Evolutionary conservation across 2,329 filamentous ascomycete species (phyloP).

Genomic region (Cladosporium phlei): DNA sequence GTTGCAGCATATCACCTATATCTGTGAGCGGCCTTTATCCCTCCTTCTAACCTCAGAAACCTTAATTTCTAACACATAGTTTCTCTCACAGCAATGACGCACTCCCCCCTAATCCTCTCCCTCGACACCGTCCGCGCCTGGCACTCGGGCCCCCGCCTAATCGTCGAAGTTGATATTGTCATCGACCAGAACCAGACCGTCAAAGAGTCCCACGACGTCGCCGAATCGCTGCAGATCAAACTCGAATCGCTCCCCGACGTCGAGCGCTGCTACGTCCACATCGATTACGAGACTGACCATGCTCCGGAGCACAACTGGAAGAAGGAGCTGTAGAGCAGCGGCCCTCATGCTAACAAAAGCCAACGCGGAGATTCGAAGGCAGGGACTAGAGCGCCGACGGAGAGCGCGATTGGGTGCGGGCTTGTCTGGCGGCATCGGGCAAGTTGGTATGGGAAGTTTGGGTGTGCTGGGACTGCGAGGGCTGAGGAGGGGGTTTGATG

Average conservation of each 20-base stretch:
- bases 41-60: not conserved
- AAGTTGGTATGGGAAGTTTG: not conserved
- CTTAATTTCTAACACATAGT: not conserved
- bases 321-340: constrained; percentile 51
- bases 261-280: constrained; percentile 91
- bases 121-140: constrained; percentile 96
- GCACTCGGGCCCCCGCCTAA: constrained; percentile 79
- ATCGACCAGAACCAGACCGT: constrained; percentile 75
- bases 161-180: constrained; percentile 94
- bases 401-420: not conserved
- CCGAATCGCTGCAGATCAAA: constrained; percentile 90
- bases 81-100: constrained; percentile 63
- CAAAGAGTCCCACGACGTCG: constrained; percentile 80
- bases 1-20: constrained; percentile 92
- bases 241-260: constrained; percentile 87
- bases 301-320: constrained; percentile 78
- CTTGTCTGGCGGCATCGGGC: not conserved
- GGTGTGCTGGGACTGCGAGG: not conserved
- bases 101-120: constrained; percentile 72
- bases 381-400: not conserved
- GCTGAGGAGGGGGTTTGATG: too few species aligned
- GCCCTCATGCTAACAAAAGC: not conserved
- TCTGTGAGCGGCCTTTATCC: constrained; percentile 49
- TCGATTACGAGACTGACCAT: constrained; percentile 94
- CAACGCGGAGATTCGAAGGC: not conserved